These are phyloP conservation scores for Beauveria scarabaeidicola DNA, from an alignment of 2,329 filamentous ascomycete species.

Conservation along the genomic window DNA sequence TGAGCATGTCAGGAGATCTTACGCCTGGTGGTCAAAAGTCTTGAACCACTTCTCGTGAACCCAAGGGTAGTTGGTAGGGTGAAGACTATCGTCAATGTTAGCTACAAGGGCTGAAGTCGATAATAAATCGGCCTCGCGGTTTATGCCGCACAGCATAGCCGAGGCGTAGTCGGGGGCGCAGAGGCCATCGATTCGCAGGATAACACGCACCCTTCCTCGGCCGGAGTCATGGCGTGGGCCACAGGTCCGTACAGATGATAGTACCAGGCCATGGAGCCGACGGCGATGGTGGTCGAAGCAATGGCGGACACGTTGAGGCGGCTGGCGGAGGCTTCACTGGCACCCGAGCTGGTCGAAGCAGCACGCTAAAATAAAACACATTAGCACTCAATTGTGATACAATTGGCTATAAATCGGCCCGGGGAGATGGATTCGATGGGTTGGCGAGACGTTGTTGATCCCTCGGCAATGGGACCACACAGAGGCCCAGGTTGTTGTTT, in stretches of 20 bases:
- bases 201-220: conserved; percentile 89
- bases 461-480: conserved; percentile 27
- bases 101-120: conserved; percentile 11
- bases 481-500: conserved; percentile 13
- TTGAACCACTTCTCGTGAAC: conserved; percentile 86
- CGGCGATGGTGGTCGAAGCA: conserved; percentile 76
- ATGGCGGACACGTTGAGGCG: conserved; percentile 79
- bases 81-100: conserved; percentile 55
- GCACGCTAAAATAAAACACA: conserved; percentile 42
- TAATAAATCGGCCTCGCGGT: background rate
- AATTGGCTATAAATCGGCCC: conserved; percentile 15
- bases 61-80: conserved; percentile 90
- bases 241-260: conserved; percentile 90
- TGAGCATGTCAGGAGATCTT: conserved; percentile 34
- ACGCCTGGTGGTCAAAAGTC: conserved; percentile 96
- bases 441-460: conserved; percentile 23
- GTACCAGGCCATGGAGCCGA: conserved; percentile 93
- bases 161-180: background rate
- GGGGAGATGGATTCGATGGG: conserved; percentile 18
- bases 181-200: background rate
- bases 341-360: conserved; percentile 65
- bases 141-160: conserved; percentile 12
- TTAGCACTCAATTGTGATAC: conserved; percentile 27
- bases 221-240: conserved; percentile 80
- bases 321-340: conserved; percentile 62